Conservation (phyloP, 768 basidiomycete species). For the Suillus cothurnatus region DNA sequence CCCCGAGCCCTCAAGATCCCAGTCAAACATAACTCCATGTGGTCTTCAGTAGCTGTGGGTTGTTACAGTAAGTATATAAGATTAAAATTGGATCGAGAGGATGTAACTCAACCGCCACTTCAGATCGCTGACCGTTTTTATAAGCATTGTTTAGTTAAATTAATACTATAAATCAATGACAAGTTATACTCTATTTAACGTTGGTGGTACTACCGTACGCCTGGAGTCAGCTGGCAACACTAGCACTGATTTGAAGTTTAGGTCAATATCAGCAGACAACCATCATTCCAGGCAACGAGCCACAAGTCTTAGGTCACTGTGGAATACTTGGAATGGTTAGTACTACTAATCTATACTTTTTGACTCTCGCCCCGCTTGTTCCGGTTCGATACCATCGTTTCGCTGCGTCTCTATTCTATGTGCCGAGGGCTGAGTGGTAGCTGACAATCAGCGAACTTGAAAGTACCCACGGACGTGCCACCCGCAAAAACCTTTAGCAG, state of each 20-base stretch:
- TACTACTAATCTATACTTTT: not conserved
- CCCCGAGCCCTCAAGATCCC: no score
- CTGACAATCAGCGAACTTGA: not conserved
- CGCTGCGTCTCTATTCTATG: not conserved
- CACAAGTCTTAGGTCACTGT: not conserved
- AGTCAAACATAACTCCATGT: not conserved
- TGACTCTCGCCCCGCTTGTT: not conserved
- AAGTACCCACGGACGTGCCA: constrained; percentile 13
- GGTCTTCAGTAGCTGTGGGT: not conserved
- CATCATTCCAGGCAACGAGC: not conserved
- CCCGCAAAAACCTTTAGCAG: constrained; percentile 18
- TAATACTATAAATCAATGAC: not conserved
- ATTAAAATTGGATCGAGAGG: not conserved
- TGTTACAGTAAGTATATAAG: not conserved
- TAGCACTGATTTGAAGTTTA: not conserved
- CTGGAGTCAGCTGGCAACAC: not conserved
- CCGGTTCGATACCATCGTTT: not conserved
- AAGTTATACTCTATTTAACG: not conserved
- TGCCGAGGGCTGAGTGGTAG: not conserved
- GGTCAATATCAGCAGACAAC: not conserved
- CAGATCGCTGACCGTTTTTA: not conserved
- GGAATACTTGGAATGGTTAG: not conserved
- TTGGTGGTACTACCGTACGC: not conserved
- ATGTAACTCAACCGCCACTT: not conserved
- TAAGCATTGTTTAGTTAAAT: not conserved